Base-by-base conservation (phyloP, 2,329 filamentous ascomycete genomes). In the Nannizziopsis barbatae region DNA sequence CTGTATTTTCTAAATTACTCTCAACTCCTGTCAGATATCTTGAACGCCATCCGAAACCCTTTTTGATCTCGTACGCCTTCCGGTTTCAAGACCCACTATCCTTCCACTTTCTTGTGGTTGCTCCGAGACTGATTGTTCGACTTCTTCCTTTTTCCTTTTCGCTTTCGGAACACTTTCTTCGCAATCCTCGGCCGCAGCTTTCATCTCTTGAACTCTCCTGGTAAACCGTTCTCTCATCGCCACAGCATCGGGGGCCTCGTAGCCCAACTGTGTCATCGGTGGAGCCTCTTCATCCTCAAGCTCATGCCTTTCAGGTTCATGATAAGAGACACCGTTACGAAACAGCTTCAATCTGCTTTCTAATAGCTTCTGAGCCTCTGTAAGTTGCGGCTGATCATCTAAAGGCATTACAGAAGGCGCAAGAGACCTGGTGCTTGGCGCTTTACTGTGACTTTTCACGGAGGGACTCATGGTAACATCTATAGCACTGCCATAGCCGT, bases 141-240 rank as follows among this genome's bases (percentile, higher is more conserved):
- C 41, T 15, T 10, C 15, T 12, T 18, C 39, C 10, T 22, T 38
- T 30, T 33, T 44, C 36, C 15, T 45, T n/a, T 45, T 42, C 38
- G 37, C 32, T 22, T 37, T 32, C 30, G 41, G 22, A 9, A 2
- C 38, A 17, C 45, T 33, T 20, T 41, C 40, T 11, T 27, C 12
- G 14, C 3, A 7, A 27, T 18, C 10, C 39, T 35, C 36, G 12
- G 11, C 35, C 10, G 12, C 17, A 12, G 70, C 50, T 56, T 71
- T 52, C 58, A 73, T 30, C 57, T 76, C 57, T 59, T 71, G 53
- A 0, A 62, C 62, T 45, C 62, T 52, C 3, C 72, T 71, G 53
- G 75, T 71, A 22, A 72, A 73, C 33, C 72, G 74, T 31, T 77
- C 75, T n/a, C 74, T 73, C 57, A 77, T 76, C 47, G 72, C 72